Evolutionary conservation across 2,329 filamentous ascomycete species (phyloP).

Genomic region (Cladophialophora carrionii): DNA sequence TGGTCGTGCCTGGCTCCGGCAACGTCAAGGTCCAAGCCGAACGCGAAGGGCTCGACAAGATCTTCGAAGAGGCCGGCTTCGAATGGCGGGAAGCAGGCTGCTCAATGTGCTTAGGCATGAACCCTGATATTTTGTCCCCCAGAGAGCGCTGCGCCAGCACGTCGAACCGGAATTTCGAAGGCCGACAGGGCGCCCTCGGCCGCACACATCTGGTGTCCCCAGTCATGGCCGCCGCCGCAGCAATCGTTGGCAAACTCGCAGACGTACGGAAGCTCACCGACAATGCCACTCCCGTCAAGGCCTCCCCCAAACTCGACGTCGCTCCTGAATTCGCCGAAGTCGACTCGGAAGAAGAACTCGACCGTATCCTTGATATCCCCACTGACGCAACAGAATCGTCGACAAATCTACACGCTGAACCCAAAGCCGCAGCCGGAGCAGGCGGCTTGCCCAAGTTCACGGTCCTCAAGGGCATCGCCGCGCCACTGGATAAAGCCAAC

Average conservation of each 20-base stretch:
- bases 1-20: conserved; percentile 95
- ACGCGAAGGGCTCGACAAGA: conserved; percentile 86
- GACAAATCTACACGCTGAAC: conserved; percentile 60
- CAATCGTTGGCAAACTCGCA: conserved; percentile 84
- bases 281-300: conserved; percentile 55
- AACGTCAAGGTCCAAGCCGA: conserved; percentile 92
- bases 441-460: conserved; percentile 82
- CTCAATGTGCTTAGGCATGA: conserved; percentile 99
- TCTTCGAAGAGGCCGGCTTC: conserved; percentile 89
- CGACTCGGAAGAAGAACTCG: conserved; percentile 64
- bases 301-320: conserved; percentile 63
- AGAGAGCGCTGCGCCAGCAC: conserved; percentile 93
- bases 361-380: conserved; percentile 64
- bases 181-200: conserved; percentile 87
- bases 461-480: conserved; percentile 81
- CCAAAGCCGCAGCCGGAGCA: conserved; percentile 53
- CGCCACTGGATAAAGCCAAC: conserved; percentile 83
- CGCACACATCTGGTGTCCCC: conserved; percentile 96
- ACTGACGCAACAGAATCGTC: conserved; percentile 64
- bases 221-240: conserved; percentile 91
- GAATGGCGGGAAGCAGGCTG: conserved; percentile 98
- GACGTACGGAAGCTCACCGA: conserved; percentile 80
- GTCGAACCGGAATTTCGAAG: conserved; percentile 97
- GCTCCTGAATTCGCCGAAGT: conserved; percentile 60
- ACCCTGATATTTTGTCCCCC: conserved; percentile 92